These are phyloP conservation scores for Lumnitzera littorea DNA, from an alignment of 345 rosid species.

Conservation along the genomic window DNA sequence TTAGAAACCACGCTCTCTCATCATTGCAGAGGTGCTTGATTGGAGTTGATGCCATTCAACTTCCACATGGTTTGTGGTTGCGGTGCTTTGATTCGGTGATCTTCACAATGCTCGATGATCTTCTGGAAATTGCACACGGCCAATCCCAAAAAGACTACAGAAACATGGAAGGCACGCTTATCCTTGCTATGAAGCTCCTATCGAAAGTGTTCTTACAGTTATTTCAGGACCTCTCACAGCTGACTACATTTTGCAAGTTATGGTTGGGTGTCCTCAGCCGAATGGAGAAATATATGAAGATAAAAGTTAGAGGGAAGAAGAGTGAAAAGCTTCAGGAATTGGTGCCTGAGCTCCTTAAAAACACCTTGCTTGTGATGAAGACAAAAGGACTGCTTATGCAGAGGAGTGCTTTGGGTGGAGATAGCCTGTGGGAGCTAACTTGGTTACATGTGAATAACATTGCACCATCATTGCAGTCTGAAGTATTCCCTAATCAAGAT, in stretches of 20 bases:
- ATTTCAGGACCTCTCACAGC: conserved; percentile 60
- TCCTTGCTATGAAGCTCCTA: conserved; percentile 70
- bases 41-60: conserved; percentile 60
- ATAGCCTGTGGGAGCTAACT: conserved; percentile 94
- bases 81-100: conserved; percentile 88
- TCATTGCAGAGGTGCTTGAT: conserved; percentile 85
- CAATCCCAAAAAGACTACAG: conserved; percentile 86
- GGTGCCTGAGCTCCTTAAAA: conserved; percentile 82
- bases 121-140: conserved; percentile 90
- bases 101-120: conserved; percentile 88
- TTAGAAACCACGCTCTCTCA: conserved; percentile 81
- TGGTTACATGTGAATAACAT: conserved; percentile 95
- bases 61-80: conserved; percentile 68
- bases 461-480: conserved; percentile 65
- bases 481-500: conserved; percentile 81
- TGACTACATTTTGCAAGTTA: conserved; percentile 80
- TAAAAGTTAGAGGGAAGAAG: conserved; percentile 79
- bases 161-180: conserved; percentile 90
- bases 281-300: conserved; percentile 92
- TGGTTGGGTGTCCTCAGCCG: conserved; percentile 92
- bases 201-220: conserved; percentile 71
- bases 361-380: conserved; percentile 79
- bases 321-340: conserved; percentile 89
- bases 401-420: conserved; percentile 88
- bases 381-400: conserved; percentile 69